Percentiles rank a stretch among this genome's conserved stretches.
phyloP scores from a whole-genome alignment of 2,329 filamentous ascomycete species.

The Parafenestella ontariensis region DNA sequence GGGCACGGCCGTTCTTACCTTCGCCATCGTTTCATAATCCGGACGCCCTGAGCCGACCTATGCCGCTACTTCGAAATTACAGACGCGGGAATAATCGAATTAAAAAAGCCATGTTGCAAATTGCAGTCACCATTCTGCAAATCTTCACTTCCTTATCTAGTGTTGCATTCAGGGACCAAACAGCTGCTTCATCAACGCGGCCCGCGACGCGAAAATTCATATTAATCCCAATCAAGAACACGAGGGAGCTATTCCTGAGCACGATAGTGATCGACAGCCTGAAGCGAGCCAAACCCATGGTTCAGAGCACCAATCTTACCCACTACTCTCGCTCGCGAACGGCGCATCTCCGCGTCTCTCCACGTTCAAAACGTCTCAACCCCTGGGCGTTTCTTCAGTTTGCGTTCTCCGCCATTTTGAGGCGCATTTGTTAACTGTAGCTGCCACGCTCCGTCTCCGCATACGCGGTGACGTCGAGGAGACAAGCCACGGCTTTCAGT shows the following conservation, averaged over 20 bases:
- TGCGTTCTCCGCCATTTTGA: background rate
- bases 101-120: constrained; percentile 1
- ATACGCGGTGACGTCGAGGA: constrained; percentile 6
- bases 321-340: background rate
- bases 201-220: constrained; percentile 23
- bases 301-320: background rate
- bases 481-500: background rate
- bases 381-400: too few relatives aligned
- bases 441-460: background rate
- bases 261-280: constrained; percentile 9
- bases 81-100: constrained; percentile 3
- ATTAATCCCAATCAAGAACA: constrained; percentile 30
- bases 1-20: constrained; percentile 9
- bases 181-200: constrained; percentile 19
- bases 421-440: background rate
- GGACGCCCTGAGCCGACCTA: constrained; percentile 13
- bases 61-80: constrained; percentile 9
- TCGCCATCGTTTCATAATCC: constrained; percentile 36
- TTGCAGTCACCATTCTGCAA: constrained; percentile 3
- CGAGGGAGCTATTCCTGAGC: constrained; percentile 11
- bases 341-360: background rate
- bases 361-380: background rate
- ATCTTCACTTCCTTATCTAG: constrained; percentile 13
- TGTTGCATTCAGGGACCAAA: constrained; percentile 2
- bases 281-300: constrained; percentile 10